These are phyloP conservation scores for Aristolochia fimbriata DNA, from an alignment of 164 flowering plant genomes.

Conservation along the genomic window DNA sequence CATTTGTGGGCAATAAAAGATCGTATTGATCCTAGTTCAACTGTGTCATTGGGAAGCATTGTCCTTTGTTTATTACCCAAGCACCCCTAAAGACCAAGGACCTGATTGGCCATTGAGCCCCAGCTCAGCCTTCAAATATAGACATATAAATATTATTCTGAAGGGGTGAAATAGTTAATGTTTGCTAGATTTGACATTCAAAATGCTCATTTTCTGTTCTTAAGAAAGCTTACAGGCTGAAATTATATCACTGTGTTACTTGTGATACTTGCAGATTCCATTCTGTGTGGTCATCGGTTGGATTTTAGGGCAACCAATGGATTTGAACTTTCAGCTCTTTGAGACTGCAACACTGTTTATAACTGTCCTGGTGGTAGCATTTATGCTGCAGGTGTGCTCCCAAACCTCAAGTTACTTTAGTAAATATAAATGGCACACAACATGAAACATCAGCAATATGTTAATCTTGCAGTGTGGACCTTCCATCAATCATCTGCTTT, in stretches of 20 bases:
- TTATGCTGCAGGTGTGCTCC: conserved; percentile 59
- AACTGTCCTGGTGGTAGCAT: conserved; percentile 62
- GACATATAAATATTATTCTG: background rate
- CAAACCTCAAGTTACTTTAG: background rate
- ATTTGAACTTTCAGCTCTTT: conserved; percentile 66
- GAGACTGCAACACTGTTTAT: conserved; percentile 74
- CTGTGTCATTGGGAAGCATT: too few relatives aligned
- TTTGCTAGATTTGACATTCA: background rate
- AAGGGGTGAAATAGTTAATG: background rate
- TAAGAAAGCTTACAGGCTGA: too few relatives aligned
- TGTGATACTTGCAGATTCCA: conserved; percentile 48
- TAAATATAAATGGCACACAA: too few relatives aligned
- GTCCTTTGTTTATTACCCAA: too few relatives aligned
- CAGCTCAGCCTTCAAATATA: background rate
- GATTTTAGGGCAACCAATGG: conserved; percentile 57
- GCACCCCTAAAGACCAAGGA: too few relatives aligned
- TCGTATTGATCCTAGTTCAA: too few relatives aligned
- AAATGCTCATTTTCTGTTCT: too few relatives aligned
- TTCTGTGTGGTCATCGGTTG: conserved; percentile 76
- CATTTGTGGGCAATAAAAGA: too few relatives aligned
- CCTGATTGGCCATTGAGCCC: background rate
- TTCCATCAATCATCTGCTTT: background rate
- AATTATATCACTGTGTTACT: background rate
- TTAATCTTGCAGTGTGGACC: background rate
- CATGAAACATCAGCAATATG: too few relatives aligned